phyloP scores from a whole-genome alignment of 345 rosid species.

The Cardamine chenopodiifolia region DNA sequence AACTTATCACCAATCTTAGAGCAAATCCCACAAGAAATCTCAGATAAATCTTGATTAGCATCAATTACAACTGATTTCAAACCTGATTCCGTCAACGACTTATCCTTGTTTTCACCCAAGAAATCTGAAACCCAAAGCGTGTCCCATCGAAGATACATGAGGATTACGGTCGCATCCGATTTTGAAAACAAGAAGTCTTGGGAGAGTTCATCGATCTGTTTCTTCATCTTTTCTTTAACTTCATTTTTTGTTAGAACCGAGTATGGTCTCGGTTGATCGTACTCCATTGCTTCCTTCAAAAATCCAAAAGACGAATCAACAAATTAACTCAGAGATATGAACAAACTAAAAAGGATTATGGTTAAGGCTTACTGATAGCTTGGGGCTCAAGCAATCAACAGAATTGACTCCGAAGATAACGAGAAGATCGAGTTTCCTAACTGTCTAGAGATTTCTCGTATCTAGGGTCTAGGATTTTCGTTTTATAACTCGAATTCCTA shows the following conservation, averaged over 20 bases:
- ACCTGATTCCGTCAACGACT: constrained; percentile 4
- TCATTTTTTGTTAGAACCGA: constrained; percentile 18
- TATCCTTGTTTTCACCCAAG: not conserved
- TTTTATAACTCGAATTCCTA: too few relatives aligned
- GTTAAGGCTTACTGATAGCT: constrained; percentile 1
- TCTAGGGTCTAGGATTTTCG: too few relatives aligned
- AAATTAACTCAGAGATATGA: not conserved
- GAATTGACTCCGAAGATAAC: not conserved
- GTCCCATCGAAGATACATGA: constrained; percentile 8
- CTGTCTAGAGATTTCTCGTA: not conserved
- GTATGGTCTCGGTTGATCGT: constrained; percentile 3
- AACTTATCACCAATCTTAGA: not conserved
- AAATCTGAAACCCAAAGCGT: not conserved
- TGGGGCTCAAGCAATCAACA: not conserved
- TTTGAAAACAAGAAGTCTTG: not conserved
- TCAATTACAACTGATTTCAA: constrained; percentile 4
- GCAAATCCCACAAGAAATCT: constrained; percentile 3
- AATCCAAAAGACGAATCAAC: not conserved
- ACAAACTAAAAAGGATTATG: not conserved
- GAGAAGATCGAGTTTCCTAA: not conserved
- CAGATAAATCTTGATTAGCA: not conserved
- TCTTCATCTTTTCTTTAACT: not conserved
- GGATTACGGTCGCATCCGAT: constrained; percentile 30
- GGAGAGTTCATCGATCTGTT: constrained; percentile 20
- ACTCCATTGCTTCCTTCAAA: constrained; percentile 6